Evolutionary conservation across 805 yeast species (phyloP).

Genomic region (Cyberlindnera lachancei): DNA sequence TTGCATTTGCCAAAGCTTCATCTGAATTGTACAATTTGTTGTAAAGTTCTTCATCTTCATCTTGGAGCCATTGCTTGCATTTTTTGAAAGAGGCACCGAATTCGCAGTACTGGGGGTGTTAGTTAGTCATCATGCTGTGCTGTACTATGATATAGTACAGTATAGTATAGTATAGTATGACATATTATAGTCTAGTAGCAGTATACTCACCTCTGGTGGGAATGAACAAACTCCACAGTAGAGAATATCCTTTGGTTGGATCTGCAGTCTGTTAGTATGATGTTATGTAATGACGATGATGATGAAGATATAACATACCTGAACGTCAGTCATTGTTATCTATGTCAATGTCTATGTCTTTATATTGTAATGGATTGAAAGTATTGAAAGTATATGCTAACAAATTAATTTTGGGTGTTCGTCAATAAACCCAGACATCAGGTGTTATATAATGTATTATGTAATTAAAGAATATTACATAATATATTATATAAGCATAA

Average conservation of each 20-base stretch:
- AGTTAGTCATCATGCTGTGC: slow-evolving; percentile 1
- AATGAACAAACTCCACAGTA: slow-evolving; percentile 77
- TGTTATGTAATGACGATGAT: too few relatives aligned
- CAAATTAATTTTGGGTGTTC: too few relatives aligned
- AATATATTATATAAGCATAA: too few relatives aligned
- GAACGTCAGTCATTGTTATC: slow-evolving; percentile 5
- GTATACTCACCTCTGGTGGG: slow-evolving; percentile 54
- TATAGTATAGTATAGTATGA: too few relatives aligned
- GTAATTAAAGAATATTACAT: too few relatives aligned
- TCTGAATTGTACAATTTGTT: slow-evolving; percentile 55
- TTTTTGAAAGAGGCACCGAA: slow-evolving; percentile 75
- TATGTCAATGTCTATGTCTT: background rate
- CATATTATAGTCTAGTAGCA: background rate
- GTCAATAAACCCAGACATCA: too few relatives aligned
- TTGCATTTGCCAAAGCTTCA: slow-evolving; percentile 47
- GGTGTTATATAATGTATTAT: too few relatives aligned
- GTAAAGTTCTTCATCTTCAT: slow-evolving; percentile 48
- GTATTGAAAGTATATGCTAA: too few relatives aligned
- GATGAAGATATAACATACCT: too few relatives aligned
- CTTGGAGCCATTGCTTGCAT: slow-evolving; percentile 78
- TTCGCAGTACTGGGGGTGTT: slow-evolving; percentile 59
- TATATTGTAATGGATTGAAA: too few relatives aligned
- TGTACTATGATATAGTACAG: background rate
- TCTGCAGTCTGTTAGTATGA: background rate
- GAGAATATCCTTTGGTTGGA: slow-evolving; percentile 32